Base-by-base conservation (phyloP, 129 eudicot genomes). In the Deinandra increscens region DNA sequence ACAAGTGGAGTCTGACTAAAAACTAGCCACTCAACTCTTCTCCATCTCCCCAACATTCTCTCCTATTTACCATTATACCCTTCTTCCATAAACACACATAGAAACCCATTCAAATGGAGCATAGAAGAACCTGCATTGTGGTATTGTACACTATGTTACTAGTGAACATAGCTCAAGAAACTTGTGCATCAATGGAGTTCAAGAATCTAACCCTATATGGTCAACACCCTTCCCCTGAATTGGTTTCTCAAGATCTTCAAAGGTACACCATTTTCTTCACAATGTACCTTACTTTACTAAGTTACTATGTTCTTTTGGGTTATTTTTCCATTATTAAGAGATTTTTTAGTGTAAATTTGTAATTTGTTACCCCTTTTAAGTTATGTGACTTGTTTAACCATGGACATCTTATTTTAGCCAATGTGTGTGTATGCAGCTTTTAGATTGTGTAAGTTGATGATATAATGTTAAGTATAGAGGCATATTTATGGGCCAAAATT, bases 191-290 rank as follows among this genome's bases (percentile, higher is more conserved):
- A 60, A 76, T 60, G 65, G 75, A 8, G 13, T 69, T 69, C 71
- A 61, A 77, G 31, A 86, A 92, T 82, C 66, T 81, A 31, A 81
- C 95, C 38, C 82, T 87, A 36, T 87, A 85, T 14, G 92, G 96
- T 23, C 96, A 89, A 45, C 96, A 91, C 79, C 98, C 96, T 37
- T 51, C 78, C 74, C 98, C 98, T 69, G 98, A 92, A 9, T 44
- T 81, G 44, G 89, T 92, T 59, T 96, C 84, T 76, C 85, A 64
- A 36, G 80, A 89, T 36, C 77, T 92, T 75, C 95, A 82, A 69
- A 86, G 96, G 98, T 90, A 73, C 19, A 63, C 44, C 45, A 38
- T 34, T 33, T 29, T 79, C 71, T 79, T 64, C 12, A 66, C 79
- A 79, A 79, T 79, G 83, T 74, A 68, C 67, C 54, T 34, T 53